phyloP scores from a whole-genome alignment of 805 yeast genomes.

The Saccharomycopsis oosterbeekiorum region DNA sequence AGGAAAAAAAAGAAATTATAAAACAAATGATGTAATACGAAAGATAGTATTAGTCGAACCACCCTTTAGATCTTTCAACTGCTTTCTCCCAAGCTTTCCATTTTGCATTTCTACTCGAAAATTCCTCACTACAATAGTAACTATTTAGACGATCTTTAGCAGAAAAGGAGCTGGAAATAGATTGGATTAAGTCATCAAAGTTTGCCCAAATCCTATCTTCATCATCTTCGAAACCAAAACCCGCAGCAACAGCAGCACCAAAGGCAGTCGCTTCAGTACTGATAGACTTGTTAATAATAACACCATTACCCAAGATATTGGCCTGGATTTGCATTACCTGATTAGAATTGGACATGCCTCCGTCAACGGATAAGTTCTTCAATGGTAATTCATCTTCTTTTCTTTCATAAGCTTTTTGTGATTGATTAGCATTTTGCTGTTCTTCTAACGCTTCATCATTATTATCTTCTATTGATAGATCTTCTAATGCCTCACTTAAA shows the following conservation, averaged over 20 bases:
- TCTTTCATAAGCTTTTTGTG: not conserved
- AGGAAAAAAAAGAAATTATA: not conserved
- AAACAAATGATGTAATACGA: not conserved
- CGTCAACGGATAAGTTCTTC: slow-evolving; percentile 69
- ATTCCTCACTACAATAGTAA: slow-evolving; percentile 21
- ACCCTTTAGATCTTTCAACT: slow-evolving; percentile 67
- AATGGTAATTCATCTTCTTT: slow-evolving; percentile 27
- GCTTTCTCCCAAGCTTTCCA: slow-evolving; percentile 84
- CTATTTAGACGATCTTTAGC: slow-evolving; percentile 23
- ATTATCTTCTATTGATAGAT: not conserved
- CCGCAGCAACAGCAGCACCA: slow-evolving; percentile 96
- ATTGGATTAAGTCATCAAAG: slow-evolving; percentile 50
- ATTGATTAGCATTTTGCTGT: slow-evolving; percentile 24
- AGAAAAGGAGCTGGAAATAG: slow-evolving; percentile 11
- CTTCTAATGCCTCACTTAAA: slow-evolving; percentile 22
- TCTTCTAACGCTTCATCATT: not conserved
- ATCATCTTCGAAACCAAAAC: slow-evolving; percentile 44
- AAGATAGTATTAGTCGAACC: slow-evolving; percentile 39
- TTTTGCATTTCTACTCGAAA: slow-evolving; percentile 43
- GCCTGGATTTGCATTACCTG: slow-evolving; percentile 93
- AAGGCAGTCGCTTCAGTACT: slow-evolving; percentile 88
- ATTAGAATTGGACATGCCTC: slow-evolving; percentile 88
- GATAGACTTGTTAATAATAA: slow-evolving; percentile 68
- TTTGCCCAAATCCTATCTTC: slow-evolving; percentile 60
- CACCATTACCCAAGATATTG: slow-evolving; percentile 82